Evolutionary conservation across 768 basidiomycete species (phyloP), one percentile per base, ranked within the genome.

Genomic region (Termitomyces eurrhizus): DNA sequence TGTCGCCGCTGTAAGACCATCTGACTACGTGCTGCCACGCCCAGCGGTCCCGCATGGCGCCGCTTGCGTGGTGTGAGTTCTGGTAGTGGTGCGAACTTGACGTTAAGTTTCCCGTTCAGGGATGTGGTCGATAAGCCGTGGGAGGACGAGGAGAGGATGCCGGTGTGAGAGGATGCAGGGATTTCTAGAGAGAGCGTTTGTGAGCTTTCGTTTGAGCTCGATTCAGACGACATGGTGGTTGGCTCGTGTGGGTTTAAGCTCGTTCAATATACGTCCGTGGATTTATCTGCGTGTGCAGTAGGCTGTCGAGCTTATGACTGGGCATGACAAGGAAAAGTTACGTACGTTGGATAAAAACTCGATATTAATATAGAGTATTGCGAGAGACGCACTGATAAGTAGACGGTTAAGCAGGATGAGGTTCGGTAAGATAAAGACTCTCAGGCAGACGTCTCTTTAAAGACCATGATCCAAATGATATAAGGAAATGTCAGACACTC

Each of bases 31-130:
- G 80, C 83, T 36, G 84, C 79, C 62, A 84, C 79, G 4, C 86
- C 86, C 3, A 87, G 71, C 6, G 85, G 86, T 4, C 75, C 73
- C 41, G 74, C 68, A 6, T 78, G 82, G 24, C 79, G 77, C 49
- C 81, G 78, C 64, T 78, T 79, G 24, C 78, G 76, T 3, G 81
- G 81, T 21, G 77, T 82, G 1, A 79, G 69, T 59, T 81, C 74
- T 1, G 86, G 86, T 26, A 88, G 72, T 0, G 86, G 86, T 1
- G 86, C 86, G 57, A 88, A 88, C 62, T 76, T 80, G 48, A 88
- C 79, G 53, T 73, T 79, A 42, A 75, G 67, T 18, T 57, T 63
- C 13, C 66, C 69, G 12, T 55, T 39, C 4, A 65, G 61, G 3
- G 79, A 77, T 36, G 80, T 80, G 44, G 68, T 69, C 4, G 73